A percentile compares a stretch with the other conserved stretches of the same genome.
phyloP scores from a whole-genome alignment of 306 rosid genomes.

The Cucumis sativus region DNA sequence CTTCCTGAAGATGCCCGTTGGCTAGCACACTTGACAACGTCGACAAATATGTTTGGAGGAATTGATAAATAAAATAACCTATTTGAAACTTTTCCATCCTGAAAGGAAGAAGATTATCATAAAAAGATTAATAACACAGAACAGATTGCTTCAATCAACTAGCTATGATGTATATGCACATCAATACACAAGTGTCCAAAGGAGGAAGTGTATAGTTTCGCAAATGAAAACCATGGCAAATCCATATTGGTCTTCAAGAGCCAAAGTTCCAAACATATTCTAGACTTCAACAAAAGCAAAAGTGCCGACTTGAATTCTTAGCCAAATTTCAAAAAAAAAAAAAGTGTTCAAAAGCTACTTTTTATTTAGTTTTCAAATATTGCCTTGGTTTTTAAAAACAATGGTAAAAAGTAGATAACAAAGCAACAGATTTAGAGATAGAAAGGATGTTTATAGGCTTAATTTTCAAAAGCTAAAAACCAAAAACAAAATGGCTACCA shows the following conservation, averaged over 20 bases:
- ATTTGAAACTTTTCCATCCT: slow-evolving; percentile 65
- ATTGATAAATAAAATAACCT: slow-evolving; percentile 83
- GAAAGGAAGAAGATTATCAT: slow-evolving; percentile 18
- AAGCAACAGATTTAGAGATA: too few species aligned
- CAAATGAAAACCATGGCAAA: neutral
- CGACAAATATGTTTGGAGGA: slow-evolving; percentile 89
- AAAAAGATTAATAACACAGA: neutral
- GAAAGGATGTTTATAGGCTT: too few species aligned
- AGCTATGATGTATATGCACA: neutral
- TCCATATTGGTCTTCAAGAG: neutral
- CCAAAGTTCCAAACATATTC: neutral
- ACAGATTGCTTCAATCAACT: neutral
- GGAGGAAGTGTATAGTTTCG: neutral
- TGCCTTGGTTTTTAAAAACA: neutral
- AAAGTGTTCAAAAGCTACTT: too few species aligned
- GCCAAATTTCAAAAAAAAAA: neutral
- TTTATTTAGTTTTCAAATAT: too few species aligned
- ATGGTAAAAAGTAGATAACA: too few species aligned
- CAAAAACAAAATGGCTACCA: neutral
- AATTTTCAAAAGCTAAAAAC: neutral
- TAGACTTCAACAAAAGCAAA: neutral
- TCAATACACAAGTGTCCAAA: neutral
- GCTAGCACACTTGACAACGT: slow-evolving; percentile 74
- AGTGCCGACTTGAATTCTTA: neutral
- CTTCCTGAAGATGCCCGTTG: slow-evolving; percentile 60